Percentiles rank a stretch among this genome's conserved stretches.
Conservation (phyloP, 768 basidiomycete species). For the Suillus paluster region DNA sequence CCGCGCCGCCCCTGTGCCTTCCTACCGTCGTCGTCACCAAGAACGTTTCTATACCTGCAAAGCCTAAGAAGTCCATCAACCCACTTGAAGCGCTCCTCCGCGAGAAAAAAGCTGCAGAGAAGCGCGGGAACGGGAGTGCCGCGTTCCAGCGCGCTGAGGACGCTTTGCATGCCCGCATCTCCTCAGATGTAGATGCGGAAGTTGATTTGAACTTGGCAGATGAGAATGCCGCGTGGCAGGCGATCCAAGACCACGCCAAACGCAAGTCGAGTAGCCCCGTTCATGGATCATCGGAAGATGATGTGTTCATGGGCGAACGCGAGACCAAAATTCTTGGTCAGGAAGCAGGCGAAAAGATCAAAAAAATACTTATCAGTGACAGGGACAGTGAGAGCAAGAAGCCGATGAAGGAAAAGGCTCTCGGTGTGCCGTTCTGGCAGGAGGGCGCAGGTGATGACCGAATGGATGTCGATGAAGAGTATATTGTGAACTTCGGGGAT, state of each 20-base stretch:
- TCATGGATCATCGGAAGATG: slow-evolving; percentile 9
- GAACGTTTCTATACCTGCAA: slow-evolving; percentile 2
- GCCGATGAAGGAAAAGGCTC: slow-evolving; percentile 19
- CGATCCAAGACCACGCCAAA: slow-evolving; percentile 33
- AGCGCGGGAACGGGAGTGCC: slow-evolving; percentile 40
- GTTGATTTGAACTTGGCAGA: slow-evolving; percentile 36
- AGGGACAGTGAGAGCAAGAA: slow-evolving; percentile 33
- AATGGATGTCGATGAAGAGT: slow-evolving; percentile 15
- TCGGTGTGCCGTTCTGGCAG: slow-evolving; percentile 39
- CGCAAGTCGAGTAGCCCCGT: slow-evolving; percentile 22
- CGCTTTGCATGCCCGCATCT: slow-evolving; percentile 36
- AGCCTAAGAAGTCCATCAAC: slow-evolving; percentile 38
- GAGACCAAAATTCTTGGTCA: slow-evolving; percentile 32
- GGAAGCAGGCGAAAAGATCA: slow-evolving; percentile 46
- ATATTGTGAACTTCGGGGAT: slow-evolving; percentile 12
- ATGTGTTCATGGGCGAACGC: slow-evolving; percentile 42
- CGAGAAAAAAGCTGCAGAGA: slow-evolving; percentile 47
- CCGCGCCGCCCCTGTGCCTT: slow-evolving; percentile 10
- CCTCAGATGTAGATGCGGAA: slow-evolving; percentile 21
- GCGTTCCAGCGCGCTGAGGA: slow-evolving; percentile 53
- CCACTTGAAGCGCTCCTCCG: slow-evolving; percentile 60
- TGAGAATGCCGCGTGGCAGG: slow-evolving; percentile 45
- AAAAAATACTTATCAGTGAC: slow-evolving; percentile 48
- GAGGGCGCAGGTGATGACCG: slow-evolving; percentile 17
- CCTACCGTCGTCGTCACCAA: slow-evolving; percentile 17